Evolutionary conservation across 2,329 filamentous ascomycete species (phyloP).

Genomic region (Leptographium lundbergii): DNA sequence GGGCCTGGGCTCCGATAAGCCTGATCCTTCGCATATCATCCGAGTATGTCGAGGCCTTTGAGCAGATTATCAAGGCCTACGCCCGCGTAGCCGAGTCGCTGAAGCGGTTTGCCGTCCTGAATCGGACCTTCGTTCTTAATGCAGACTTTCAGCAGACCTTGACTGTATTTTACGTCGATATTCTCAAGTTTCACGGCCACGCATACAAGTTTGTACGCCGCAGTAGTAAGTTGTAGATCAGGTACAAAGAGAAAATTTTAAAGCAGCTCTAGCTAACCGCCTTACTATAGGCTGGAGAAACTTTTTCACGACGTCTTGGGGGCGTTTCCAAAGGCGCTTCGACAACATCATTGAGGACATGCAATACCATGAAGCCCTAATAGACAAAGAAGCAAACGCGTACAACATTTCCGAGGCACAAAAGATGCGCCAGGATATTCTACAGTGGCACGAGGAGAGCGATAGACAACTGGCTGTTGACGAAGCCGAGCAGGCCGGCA

Average conservation of each 20-base stretch:
- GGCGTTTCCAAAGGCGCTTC: slow-evolving; percentile 23
- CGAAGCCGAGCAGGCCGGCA: slow-evolving; percentile 14
- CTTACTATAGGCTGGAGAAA: slow-evolving; percentile 26
- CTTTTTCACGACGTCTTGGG: slow-evolving; percentile 24
- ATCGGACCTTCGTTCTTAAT: slow-evolving; percentile 17
- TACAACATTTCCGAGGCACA: slow-evolving; percentile 15
- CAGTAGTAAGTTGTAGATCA: too few species aligned
- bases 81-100: slow-evolving; percentile 25
- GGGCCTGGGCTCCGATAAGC: slow-evolving; percentile 33
- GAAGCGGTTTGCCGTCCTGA: slow-evolving; percentile 23
- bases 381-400: slow-evolving; percentile 21
- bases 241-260: too few species aligned
- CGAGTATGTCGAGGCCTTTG: slow-evolving; percentile 27
- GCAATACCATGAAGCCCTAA: slow-evolving; percentile 16
- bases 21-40: slow-evolving; percentile 20
- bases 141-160: slow-evolving; percentile 26
- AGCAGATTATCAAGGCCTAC: slow-evolving; percentile 27
- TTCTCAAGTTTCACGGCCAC: slow-evolving; percentile 32
- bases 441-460: slow-evolving; percentile 14
- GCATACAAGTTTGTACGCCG: slow-evolving; percentile 32
- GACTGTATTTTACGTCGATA: slow-evolving; percentile 32
- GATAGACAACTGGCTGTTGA: slow-evolving; percentile 10
- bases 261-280: too few species aligned
- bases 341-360: slow-evolving; percentile 21
- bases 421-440: slow-evolving; percentile 14